phyloP scores from a whole-genome alignment of 129 eudicot species.

The Helianthus tuberosus region DNA sequence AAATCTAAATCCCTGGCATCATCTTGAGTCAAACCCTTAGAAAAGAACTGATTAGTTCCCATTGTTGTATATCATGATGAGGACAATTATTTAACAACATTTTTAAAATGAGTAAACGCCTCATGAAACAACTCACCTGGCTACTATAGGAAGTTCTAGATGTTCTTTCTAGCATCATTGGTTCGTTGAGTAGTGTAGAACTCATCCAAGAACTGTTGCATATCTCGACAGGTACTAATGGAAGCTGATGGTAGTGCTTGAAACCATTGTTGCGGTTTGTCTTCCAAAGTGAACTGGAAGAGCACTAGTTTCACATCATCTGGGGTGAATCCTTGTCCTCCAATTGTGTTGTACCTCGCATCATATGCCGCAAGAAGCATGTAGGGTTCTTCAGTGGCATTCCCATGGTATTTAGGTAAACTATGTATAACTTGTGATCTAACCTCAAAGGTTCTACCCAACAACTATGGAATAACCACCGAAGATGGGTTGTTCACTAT shows the following conservation, averaged over 20 bases:
- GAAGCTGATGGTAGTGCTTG: neutral
- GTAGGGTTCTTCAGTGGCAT: neutral
- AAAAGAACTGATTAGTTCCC: neutral
- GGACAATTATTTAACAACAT: too few species aligned
- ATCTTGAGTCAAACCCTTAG: neutral
- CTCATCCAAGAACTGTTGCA: neutral
- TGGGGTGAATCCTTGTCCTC: neutral
- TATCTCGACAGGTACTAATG: neutral
- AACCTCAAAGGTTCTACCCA: neutral
- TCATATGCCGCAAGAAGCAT: neutral
- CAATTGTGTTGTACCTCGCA: neutral
- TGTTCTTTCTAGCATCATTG: too few species aligned
- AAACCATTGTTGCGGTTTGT: neutral
- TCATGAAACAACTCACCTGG: too few species aligned
- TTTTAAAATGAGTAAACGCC: too few species aligned
- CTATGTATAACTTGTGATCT: neutral
- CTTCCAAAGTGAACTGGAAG: neutral
- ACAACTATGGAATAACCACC: neutral
- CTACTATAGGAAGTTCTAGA: too few species aligned
- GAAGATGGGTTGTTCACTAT: neutral
- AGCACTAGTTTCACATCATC: neutral
- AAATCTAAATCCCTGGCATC: neutral
- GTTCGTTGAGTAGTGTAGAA: too few species aligned
- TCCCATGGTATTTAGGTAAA: neutral
- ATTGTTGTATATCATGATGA: too few species aligned